Evolutionary conservation across 106 monocot genomes (phyloP).

Genomic region (Allium cepa): DNA sequence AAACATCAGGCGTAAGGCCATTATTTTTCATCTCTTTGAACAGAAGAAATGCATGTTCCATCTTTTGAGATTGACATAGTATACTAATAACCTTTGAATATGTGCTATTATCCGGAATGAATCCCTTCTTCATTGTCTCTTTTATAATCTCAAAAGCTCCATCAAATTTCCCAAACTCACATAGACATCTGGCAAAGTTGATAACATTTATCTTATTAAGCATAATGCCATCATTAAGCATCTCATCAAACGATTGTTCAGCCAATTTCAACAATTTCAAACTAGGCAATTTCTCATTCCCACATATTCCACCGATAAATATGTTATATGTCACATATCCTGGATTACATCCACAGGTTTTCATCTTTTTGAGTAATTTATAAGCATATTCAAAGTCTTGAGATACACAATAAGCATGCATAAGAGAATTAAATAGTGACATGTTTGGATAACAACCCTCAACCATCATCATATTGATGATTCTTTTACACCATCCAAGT

Average conservation of each 20-base stretch:
- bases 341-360: conserved; percentile 43
- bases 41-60: conserved; percentile 69
- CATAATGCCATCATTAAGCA: conserved; percentile 70
- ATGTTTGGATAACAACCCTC: conserved; percentile 77
- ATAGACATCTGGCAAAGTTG: conserved; percentile 69
- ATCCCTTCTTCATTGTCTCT: conserved; percentile 83
- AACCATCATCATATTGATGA: conserved; percentile 76
- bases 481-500: conserved; percentile 95
- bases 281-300: conserved; percentile 38
- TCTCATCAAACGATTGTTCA: conserved; percentile 70
- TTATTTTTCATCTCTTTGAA: conserved; percentile 93
- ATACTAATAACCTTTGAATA: conserved; percentile 70
- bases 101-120: conserved; percentile 82
- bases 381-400: conserved; percentile 79
- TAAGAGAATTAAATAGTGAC: conserved; percentile 75
- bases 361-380: conserved; percentile 81
- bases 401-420: conserved; percentile 69
- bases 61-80: conserved; percentile 56
- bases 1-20: conserved; percentile 74
- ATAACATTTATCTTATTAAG: conserved; percentile 87
- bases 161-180: conserved; percentile 57
- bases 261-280: conserved; percentile 47
- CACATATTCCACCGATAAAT: conserved; percentile 89
- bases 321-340: conserved; percentile 89
- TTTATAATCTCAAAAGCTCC: conserved; percentile 69